These are phyloP conservation scores for Paramecium octaurelia DNA, from an alignment of 73 alveolate genomes.

Conservation along the genomic window DNA sequence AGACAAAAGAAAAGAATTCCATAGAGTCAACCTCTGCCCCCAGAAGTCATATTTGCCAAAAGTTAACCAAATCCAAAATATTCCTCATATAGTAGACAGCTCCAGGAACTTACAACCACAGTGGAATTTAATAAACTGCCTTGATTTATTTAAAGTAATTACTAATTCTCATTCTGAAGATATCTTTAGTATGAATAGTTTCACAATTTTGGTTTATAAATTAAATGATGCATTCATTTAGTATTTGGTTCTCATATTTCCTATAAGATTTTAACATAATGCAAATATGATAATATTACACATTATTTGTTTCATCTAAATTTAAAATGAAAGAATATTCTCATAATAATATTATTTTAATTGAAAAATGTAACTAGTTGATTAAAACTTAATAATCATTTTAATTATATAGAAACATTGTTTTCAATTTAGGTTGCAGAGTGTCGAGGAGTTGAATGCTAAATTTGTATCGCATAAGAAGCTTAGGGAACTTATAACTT, in stretches of 20 bases:
- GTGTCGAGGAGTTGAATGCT: neutral
- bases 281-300: too few relatives aligned
- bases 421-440: neutral
- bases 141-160: neutral
- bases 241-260: neutral
- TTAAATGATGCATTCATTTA: too few relatives aligned
- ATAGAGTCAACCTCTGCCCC: neutral
- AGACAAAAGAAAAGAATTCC: neutral
- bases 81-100: constrained; percentile 10
- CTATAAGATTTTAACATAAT: neutral
- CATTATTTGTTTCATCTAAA: too few relatives aligned
- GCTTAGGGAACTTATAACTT: neutral
- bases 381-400: neutral
- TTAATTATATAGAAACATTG: neutral
- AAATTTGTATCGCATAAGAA: neutral
- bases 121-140: neutral
- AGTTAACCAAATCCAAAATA: neutral
- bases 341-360: too few relatives aligned
- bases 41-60: neutral
- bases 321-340: neutral
- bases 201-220: too few relatives aligned
- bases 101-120: neutral
- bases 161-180: neutral
- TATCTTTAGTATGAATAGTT: too few relatives aligned
- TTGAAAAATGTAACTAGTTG: neutral